Conservation (phyloP, 768 basidiomycete species). For the Heimioporus sp. region DNA sequence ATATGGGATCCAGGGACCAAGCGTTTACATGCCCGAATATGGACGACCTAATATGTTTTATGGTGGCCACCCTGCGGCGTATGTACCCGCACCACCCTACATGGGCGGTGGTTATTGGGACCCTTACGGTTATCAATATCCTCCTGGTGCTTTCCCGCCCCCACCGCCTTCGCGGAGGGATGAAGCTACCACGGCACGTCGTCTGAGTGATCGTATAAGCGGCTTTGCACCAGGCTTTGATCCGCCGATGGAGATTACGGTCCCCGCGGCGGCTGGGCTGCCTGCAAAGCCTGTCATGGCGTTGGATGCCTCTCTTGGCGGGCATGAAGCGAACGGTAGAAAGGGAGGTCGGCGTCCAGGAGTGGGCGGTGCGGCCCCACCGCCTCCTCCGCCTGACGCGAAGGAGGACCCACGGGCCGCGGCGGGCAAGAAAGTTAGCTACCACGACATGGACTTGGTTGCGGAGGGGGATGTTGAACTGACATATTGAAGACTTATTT, state of each 20-base stretch:
- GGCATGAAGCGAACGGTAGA: constrained; percentile 29
- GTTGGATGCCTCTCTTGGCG: constrained; percentile 50
- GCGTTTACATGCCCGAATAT: constrained; percentile 50
- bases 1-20: constrained; percentile 69
- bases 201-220: constrained; percentile 78
- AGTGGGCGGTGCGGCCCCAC: constrained; percentile 51
- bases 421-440: constrained; percentile 86
- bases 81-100: constrained; percentile 37
- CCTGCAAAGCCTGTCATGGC: constrained; percentile 74
- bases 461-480: constrained; percentile 76
- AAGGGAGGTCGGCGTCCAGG: constrained; percentile 40
- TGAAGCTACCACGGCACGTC: constrained; percentile 55
- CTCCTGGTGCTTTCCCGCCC: constrained; percentile 35
- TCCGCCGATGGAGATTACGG: constrained; percentile 38
- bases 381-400: constrained; percentile 82
- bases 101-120: constrained; percentile 44
- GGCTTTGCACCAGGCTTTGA: constrained; percentile 61
- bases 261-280: constrained; percentile 68
- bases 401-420: constrained; percentile 93
- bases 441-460: constrained; percentile 94
- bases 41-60: constrained; percentile 40
- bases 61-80: constrained; percentile 35
- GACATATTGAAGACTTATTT: constrained; percentile 32
- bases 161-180: constrained; percentile 50
- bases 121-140: constrained; percentile 43